These are phyloP conservation scores for Mycena sp. DNA, from an alignment of 1,284 basidiomycete genomes.

Conservation along the genomic window DNA sequence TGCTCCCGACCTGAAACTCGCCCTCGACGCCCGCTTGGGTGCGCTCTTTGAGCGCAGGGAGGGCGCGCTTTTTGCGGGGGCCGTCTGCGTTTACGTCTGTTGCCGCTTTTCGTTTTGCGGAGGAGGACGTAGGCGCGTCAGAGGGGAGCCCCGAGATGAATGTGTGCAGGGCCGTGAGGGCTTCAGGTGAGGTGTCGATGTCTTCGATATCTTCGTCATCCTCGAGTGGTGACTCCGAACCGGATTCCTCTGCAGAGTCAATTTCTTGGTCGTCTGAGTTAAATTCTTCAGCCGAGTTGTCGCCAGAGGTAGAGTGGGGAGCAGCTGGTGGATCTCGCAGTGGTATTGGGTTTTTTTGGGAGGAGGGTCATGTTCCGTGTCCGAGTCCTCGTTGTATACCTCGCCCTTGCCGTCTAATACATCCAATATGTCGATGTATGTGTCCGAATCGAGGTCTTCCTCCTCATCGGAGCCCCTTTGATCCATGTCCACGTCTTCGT, in stretches of 20 bases:
- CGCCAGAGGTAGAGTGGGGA: slow-evolving; percentile 34
- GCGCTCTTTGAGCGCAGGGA: slow-evolving; percentile 62
- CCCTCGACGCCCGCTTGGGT: slow-evolving; percentile 81
- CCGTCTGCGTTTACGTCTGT: slow-evolving; percentile 40
- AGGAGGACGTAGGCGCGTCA: slow-evolving; percentile 50
- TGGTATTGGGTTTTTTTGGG: slow-evolving; percentile 26
- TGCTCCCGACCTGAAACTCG: slow-evolving; percentile 67
- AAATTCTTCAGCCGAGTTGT: not conserved
- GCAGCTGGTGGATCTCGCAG: slow-evolving; percentile 9
- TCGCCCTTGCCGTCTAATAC: slow-evolving; percentile 72
- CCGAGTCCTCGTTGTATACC: slow-evolving; percentile 45
- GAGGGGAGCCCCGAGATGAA: slow-evolving; percentile 73
- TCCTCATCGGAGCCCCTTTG: slow-evolving; percentile 52
- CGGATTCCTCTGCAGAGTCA: slow-evolving; percentile 32
- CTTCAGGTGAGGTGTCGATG: slow-evolving; percentile 51
- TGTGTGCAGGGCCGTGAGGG: slow-evolving; percentile 72
- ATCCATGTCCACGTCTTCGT: slow-evolving; percentile 43
- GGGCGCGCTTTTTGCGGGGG: slow-evolving; percentile 65
- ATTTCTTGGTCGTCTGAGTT: slow-evolving; percentile 38
- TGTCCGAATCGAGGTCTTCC: slow-evolving; percentile 64
- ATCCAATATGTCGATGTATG: slow-evolving; percentile 75
- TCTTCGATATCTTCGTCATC: slow-evolving; percentile 58
- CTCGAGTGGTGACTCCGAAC: slow-evolving; percentile 58
- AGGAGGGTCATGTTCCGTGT: slow-evolving; percentile 39
- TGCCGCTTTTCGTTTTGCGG: slow-evolving; percentile 78